Evolutionary conservation across 805 yeast genomes (phyloP), one percentile per base, ranked within the genome.

Genomic region (Barnettozyma botsteinii): DNA sequence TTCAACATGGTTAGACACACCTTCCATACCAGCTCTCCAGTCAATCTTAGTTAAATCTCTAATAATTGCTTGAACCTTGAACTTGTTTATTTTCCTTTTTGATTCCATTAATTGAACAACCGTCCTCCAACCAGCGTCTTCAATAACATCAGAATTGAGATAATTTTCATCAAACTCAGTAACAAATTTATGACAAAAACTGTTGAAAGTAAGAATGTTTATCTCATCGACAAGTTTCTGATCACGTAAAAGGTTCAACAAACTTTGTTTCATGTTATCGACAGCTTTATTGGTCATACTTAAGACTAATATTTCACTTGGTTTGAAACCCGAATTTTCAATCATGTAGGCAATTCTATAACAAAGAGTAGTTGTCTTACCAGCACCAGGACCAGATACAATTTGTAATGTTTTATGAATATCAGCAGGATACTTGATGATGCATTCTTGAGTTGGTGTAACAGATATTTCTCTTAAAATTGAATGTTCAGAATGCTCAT

Each of bases 331-430:
- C 3, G 58, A 58, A 11, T 61, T 42, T 1, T 55, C 45, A 5
- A 81, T 51, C 46, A 79, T 46, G 42, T 70, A 64, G 2, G 72
- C 72, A 0, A 82, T 65, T 43, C 84, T 65, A 23, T 69, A 64
- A 5, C 76, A 70, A 23, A 82, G 49, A 0, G 87, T 80, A 25
- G 65, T 62, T 0, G 88, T 80, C 51, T 82, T 82, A 3, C 91
- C 89, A 8, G 84, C 72, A 4, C 89, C 88, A 1, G 89, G 87
- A 0, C 87, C 87, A 0, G 88, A 84, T 8, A 68, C 62, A 2
- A 82, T 65, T 27, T 73, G 66, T 6, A 82, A 56, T 0, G 79
- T 59, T 7, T 66, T 59, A 14, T 62, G 55, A 7, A 65, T 62
- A 5, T 43, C 53, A 6, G 64, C 55, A 1, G 77, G 73, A 41